Base-by-base conservation (phyloP, 1,284 basidiomycete genomes). In the Apiotrichum mycotoxinovorans region DNA sequence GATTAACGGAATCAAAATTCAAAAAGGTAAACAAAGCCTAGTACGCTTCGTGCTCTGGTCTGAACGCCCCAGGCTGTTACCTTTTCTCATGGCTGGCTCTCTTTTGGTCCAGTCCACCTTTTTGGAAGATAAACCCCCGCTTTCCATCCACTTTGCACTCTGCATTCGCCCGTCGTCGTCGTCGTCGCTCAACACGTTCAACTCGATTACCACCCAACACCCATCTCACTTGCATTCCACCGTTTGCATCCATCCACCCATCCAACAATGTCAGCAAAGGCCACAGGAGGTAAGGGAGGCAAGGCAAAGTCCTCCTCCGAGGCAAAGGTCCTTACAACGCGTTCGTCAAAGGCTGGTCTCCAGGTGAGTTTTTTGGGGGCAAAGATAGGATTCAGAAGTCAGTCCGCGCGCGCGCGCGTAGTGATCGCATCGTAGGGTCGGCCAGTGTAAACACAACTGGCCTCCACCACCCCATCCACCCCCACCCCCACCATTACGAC, bases 281-380 rank as follows among this genome's bases (percentile, higher is more conserved):
- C 69, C 50, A 75, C 73, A 12, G 73, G 73, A 51, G 78, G 78
- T 23, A 79, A 79, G 66, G 79, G 79, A 54, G 78, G 78, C 34
- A 80, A 79, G 67, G 72, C 76, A 49, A 79, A 79, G 72, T 73
- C 74, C 45, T 78, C 76, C 9, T 68, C 70, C 38, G 77, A 78
- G 67, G 62, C 74, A 45, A 78, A 76, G 65, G 73, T 75, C 37
- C 69, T 85, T 62, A 83, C 84, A 61, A 91, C 89, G 2, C 80
- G 89, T 62, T 90, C 88, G 71, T 84, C 85, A 70, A 89, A 87
- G 68, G 90, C 90, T 47, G 90, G 90, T 11, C 80, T 92, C 14
- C 88, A 91, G 82, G 90, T 89, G 52, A 47, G 46, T 48, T 15
- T 37, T 84, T 79, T 27, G 3, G n/a, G 8, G 11, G 4, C 11